Base-by-base conservation (phyloP, 805 yeast species). In the Middelhovenomyces tepae region DNA sequence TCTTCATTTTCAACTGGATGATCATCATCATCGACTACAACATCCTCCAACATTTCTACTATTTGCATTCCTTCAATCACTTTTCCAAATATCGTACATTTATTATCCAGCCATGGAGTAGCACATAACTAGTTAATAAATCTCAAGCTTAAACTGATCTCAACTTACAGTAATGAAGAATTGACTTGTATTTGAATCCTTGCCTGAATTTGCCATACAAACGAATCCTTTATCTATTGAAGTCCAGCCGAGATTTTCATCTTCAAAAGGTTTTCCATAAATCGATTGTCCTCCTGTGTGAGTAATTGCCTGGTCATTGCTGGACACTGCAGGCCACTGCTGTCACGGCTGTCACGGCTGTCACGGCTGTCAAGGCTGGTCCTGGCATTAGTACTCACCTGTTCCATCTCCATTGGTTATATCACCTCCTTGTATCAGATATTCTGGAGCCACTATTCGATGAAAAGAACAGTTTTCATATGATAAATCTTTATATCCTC, bases 341-440 rank as follows among this genome's bases (percentile, higher is more conserved):
- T n/a, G n/a, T n/a, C n/a, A n/a, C n/a, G n/a, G n/a, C n/a, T n/a
- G n/a, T n/a, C n/a, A n/a, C n/a, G n/a, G n/a, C n/a, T n/a, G n/a
- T n/a, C n/a, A n/a, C n/a, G n/a, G n/a, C n/a, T n/a, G n/a, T n/a
- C n/a, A n/a, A n/a, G n/a, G n/a, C n/a, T n/a, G n/a, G n/a, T n/a
- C n/a, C n/a, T n/a, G n/a, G n/a, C n/a, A n/a, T n/a, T n/a, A n/a
- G n/a, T n/a, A n/a, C n/a, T n/a, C n/a, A n/a, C n/a, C n/a, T 28
- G 77, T 73, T 47, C 95, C 95, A 59, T 80, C 74, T 59, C 82
- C 78, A 61, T 67, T 62, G 53, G 81, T 77, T 60, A 80, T 75
- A 62, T 80, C 89, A 67, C 87, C 87, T 57, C 85, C 95, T 71
- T 87, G 96, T 57, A 87, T 69, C 94, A 87, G 84, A 69, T 85